Percentiles rank a stretch among this genome's conserved stretches.
Evolutionary conservation across 345 rosid genomes (phyloP).

Genomic region (Citrus sinensis): DVS_A1.0 CM039162.1:9967501-9968000

Average conservation of each 20-base stretch:
- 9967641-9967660: not conserved
- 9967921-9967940: constrained; percentile 33
- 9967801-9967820: constrained; percentile 8
- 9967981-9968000: not conserved
- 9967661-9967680: not conserved
- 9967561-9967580: constrained; percentile 15
- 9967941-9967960: constrained; percentile 4
- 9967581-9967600: constrained; percentile 3
- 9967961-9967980: not conserved
- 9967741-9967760: constrained; percentile 8
- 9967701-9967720: not conserved
- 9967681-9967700: not conserved
- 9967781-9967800: not conserved
- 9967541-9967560: constrained; percentile 7
- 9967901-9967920: constrained; percentile 18
- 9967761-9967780: constrained; percentile 10
- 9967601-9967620: constrained; percentile 4
- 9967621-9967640: not conserved
- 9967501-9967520: constrained; percentile 17
- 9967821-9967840: constrained; percentile 39
- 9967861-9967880: constrained; percentile 35
- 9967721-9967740: not conserved
- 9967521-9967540: constrained; percentile 22
- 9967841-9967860: constrained; percentile 37
- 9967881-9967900: constrained; percentile 36